A percentile compares a stretch with the other conserved stretches of the same genome.
These are phyloP conservation scores for Suhomyces prunicola DNA, from an alignment of 805 yeast genomes.

Conservation along the genomic window DNA sequence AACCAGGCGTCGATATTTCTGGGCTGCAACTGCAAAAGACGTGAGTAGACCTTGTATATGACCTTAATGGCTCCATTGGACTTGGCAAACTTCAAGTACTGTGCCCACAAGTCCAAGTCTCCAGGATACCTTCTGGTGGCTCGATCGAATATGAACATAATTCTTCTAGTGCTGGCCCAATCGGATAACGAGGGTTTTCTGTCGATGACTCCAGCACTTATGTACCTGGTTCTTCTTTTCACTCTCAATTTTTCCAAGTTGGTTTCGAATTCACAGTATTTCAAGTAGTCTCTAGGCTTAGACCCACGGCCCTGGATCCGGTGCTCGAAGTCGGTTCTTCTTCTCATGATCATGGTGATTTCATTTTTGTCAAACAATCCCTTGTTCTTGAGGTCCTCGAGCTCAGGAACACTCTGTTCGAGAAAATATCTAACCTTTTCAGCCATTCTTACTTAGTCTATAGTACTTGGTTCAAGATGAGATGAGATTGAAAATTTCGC, in stretches of 20 bases:
- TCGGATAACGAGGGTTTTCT: constrained; percentile 69
- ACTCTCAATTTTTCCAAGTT: constrained; percentile 74
- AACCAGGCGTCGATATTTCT: constrained; percentile 88
- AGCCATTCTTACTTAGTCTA: constrained; percentile 27
- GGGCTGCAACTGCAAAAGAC: constrained; percentile 85
- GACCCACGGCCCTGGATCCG: constrained; percentile 81
- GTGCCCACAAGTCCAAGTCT: constrained; percentile 73
- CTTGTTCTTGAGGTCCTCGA: constrained; percentile 79
- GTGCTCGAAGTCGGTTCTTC: constrained; percentile 95
- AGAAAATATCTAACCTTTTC: constrained; percentile 50
- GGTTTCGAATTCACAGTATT: constrained; percentile 76
- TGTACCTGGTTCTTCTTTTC: constrained; percentile 65
- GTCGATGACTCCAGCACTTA: constrained; percentile 53
- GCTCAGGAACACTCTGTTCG: constrained; percentile 81
- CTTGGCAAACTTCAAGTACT: constrained; percentile 67
- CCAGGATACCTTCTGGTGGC: constrained; percentile 78
- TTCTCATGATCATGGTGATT: constrained; percentile 79
- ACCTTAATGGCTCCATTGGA: constrained; percentile 65
- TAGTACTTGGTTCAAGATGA: not conserved
- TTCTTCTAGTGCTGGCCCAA: constrained; percentile 81
- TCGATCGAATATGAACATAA: constrained; percentile 78
- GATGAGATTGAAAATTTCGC: constrained; percentile 1
- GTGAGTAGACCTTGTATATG: constrained; percentile 72
- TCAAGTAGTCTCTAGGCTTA: constrained; percentile 69
- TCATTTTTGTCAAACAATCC: constrained; percentile 82